These are phyloP conservation scores for Pythium myriotylum DNA, from an alignment of 352 stramenopile species.

Conservation along the genomic window DNA sequence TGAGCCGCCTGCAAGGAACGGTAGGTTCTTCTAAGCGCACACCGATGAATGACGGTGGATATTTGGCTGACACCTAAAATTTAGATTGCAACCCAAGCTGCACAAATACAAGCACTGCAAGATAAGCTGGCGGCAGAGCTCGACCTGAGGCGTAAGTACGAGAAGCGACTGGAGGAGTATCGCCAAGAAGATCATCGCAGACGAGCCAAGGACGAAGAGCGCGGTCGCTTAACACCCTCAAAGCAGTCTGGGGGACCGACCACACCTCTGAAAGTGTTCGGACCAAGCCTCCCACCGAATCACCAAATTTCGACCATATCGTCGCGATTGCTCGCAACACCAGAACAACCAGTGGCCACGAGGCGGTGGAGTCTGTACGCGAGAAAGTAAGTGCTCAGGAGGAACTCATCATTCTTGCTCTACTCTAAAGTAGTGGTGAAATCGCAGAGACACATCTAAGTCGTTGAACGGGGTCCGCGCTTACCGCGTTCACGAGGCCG, in stretches of 20 bases:
- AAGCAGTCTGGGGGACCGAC: constrained; percentile 5
- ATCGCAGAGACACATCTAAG: constrained; percentile 22
- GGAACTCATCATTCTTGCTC: too few relatives aligned
- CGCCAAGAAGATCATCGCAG: constrained; percentile 60
- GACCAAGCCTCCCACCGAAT: constrained; percentile 22
- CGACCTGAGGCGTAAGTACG: constrained; percentile 74
- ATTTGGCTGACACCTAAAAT: not conserved
- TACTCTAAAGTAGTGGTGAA: too few relatives aligned
- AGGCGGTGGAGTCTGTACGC: constrained; percentile 74
- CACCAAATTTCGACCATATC: constrained; percentile 39
- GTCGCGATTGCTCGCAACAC: constrained; percentile 33
- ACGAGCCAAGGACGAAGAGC: constrained; percentile 50
- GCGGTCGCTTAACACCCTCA: constrained; percentile 6
- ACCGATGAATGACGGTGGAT: not conserved
- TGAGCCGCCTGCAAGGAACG: constrained; percentile 60
- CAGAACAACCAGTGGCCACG: constrained; percentile 43
- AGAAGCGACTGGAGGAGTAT: constrained; percentile 76
- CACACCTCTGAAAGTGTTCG: constrained; percentile 1
- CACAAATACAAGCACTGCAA: constrained; percentile 65
- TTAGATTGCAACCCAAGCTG: constrained; percentile 57
- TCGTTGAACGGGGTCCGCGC: constrained; percentile 6
- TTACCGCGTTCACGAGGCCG: not conserved
- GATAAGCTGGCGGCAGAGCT: constrained; percentile 67
- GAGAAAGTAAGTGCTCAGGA: constrained; percentile 45
- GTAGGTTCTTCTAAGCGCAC: constrained; percentile 28